Base-by-base conservation (phyloP, 2,329 filamentous ascomycete genomes). In the Paracorniculantispora psalliotae region DNA sequence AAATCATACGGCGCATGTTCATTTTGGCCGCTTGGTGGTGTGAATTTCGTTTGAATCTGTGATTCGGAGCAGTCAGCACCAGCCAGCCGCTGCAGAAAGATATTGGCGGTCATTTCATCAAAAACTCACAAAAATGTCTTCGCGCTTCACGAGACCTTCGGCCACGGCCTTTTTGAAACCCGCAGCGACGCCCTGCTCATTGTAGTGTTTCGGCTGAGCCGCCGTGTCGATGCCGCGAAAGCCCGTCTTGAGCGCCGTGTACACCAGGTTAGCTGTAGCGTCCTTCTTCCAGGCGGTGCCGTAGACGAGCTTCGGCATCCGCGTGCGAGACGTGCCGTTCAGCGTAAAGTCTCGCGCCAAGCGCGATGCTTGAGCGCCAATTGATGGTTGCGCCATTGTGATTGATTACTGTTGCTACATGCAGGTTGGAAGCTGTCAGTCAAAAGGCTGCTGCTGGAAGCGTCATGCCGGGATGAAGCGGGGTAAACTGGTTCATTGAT, bases 271-370 rank as follows among this genome's bases (percentile, higher is more conserved):
- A 21, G 81, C 79, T 0, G 89, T 91, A 19, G 74, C 74, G 1
- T 87, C 84, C 67, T 88, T 87, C 72, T 94, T 94, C 90, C 90
- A 93, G n/a, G 90, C 90, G 2, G 90, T 93, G 54, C 90, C 90
- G 70, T 94, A 94, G 62, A 94, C 67, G 30, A 86, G 75, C 62
- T 76, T 79, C 5, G 81, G 82, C 64, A 83, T 78, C 17, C 66
- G 69, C 44, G 71, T 71, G 26, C 68, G 63, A 35, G 65, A 59
- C 48, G 64, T 64, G 9, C 68, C 67, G 48, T 66, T 67, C 23
- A 74, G 67, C 23, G 66, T 66, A 30, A 75, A 62, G 41, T 74
- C 71, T 43, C 67, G 70, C 23, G 72, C 66, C 28, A 75, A 64
- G 23, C 68, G 63, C 10, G 71, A 71, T 10, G 66, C 64, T 54